A percentile compares a stretch with the other conserved stretches of the same genome.
phyloP scores from a whole-genome alignment of 768 basidiomycete genomes.

The Candolleomyces efflorescens region DNA sequence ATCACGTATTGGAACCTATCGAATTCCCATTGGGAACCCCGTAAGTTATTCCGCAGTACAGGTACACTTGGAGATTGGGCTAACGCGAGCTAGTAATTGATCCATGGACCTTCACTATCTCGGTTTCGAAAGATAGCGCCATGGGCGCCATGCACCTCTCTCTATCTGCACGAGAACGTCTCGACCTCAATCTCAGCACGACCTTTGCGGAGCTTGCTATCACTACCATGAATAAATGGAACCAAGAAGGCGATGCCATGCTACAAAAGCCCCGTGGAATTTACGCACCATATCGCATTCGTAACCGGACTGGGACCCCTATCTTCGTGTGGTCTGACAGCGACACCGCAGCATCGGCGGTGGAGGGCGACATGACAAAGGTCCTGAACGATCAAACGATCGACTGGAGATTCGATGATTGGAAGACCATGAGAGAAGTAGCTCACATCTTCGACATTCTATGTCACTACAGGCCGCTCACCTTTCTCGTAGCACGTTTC shows the following conservation, averaged over 20 bases:
- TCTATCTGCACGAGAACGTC: constrained; percentile 71
- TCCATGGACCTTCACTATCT: constrained; percentile 86
- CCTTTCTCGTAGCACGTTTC: constrained; percentile 48
- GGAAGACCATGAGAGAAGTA: constrained; percentile 91
- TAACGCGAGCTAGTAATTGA: constrained; percentile 65
- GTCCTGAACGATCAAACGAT: constrained; percentile 71
- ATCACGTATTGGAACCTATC: constrained; percentile 96
- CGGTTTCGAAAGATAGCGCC: constrained; percentile 53
- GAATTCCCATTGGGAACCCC: constrained; percentile 98
- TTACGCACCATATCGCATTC: constrained; percentile 91
- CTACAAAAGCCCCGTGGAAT: constrained; percentile 77
- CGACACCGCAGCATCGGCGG: constrained; percentile 46
- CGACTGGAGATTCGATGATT: constrained; percentile 98
- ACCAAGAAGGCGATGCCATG: constrained; percentile 66
- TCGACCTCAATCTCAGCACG: constrained; percentile 89
- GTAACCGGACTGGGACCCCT: constrained; percentile 86
- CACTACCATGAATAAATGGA: constrained; percentile 68
- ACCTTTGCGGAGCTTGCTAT: constrained; percentile 85
- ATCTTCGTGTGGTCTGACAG: constrained; percentile 83
- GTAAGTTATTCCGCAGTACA: constrained; percentile 36
- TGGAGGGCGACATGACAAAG: constrained; percentile 49
- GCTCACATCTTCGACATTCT: constrained; percentile 11
- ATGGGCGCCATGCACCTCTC: constrained; percentile 53
- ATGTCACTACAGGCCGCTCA: neutral
- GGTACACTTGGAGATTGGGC: neutral